A percentile compares a stretch with the other conserved stretches of the same genome.
Conservation (phyloP, 2,329 filamentous ascomycete genomes). For the Drechslera avenae region DNA sequence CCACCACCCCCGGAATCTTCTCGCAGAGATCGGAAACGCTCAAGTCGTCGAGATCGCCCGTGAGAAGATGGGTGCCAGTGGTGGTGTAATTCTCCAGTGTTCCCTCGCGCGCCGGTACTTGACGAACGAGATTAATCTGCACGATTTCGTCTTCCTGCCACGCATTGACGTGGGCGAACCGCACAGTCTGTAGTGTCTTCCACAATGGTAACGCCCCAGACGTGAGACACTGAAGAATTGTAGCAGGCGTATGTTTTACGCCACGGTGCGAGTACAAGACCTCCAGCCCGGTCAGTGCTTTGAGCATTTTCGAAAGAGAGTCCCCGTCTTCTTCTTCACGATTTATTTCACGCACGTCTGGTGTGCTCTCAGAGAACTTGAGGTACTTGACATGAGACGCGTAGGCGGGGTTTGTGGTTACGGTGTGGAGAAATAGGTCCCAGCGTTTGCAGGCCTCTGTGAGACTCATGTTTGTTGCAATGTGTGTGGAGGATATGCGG, state of each 20-base stretch:
- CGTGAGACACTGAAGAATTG: neutral
- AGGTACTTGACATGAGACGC: conserved; percentile 11
- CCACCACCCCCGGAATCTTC: neutral
- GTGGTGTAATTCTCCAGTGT: neutral
- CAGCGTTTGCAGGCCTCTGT: conserved; percentile 2
- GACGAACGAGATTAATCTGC: conserved; percentile 3
- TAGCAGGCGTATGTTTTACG: neutral
- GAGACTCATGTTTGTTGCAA: conserved; percentile 11
- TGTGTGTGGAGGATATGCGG: conserved; percentile 9
- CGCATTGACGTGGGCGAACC: conserved; percentile 1
- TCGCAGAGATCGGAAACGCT: neutral
- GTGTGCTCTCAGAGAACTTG: neutral
- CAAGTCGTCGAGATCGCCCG: neutral
- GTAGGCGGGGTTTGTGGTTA: conserved; percentile 1
- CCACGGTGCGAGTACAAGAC: neutral
- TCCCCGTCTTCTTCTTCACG: neutral
- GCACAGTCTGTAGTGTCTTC: conserved; percentile 1
- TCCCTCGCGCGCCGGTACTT: neutral
- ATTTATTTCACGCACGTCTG: neutral
- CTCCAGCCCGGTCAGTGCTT: conserved; percentile 1
- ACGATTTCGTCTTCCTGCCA: conserved; percentile 6
- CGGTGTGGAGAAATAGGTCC: conserved; percentile 8
- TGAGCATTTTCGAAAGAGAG: neutral
- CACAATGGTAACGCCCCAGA: conserved; percentile 1
- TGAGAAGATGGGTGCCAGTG: neutral